Conservation (phyloP, 2,329 filamentous ascomycete genomes). For the Sclerotinia borealis region DNA sequence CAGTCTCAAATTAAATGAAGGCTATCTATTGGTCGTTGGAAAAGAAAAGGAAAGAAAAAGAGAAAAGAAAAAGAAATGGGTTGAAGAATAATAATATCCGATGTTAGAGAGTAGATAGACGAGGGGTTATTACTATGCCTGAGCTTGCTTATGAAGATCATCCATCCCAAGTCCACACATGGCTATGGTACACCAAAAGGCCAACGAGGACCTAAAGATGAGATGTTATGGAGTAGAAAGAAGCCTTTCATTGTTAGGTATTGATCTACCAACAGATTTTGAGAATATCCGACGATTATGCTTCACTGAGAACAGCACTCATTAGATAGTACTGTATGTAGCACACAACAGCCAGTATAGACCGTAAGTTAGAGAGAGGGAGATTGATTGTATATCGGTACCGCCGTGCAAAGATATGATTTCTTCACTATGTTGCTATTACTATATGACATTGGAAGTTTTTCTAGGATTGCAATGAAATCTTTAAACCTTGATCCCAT, state of each 20-base stretch:
- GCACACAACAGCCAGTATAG: not conserved
- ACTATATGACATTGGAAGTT: too few relatives aligned
- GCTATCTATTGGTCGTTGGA: not conserved
- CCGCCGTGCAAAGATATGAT: too few relatives aligned
- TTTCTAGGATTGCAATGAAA: too few relatives aligned
- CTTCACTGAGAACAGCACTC: not conserved
- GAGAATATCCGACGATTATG: not conserved
- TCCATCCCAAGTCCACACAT: not conserved
- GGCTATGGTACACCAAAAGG: not conserved
- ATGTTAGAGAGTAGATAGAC: not conserved
- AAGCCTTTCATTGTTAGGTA: too few relatives aligned
- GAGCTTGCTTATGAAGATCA: not conserved
- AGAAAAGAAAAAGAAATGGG: too few relatives aligned
- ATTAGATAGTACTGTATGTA: not conserved
- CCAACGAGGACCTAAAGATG: not conserved
- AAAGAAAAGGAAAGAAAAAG: too few relatives aligned
- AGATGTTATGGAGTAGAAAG: not conserved
- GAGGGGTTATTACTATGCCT: not conserved
- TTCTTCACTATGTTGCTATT: too few relatives aligned
- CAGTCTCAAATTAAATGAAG: not conserved
- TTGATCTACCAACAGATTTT: not conserved
- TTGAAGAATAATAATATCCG: not conserved
- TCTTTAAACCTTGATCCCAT: too few relatives aligned
- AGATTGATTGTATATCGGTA: too few relatives aligned
- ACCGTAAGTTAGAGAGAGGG: not conserved